Evolutionary conservation across 768 basidiomycete species (phyloP), one percentile per base, ranked within the genome.

Genomic region (Trametes cingulata): DNA sequence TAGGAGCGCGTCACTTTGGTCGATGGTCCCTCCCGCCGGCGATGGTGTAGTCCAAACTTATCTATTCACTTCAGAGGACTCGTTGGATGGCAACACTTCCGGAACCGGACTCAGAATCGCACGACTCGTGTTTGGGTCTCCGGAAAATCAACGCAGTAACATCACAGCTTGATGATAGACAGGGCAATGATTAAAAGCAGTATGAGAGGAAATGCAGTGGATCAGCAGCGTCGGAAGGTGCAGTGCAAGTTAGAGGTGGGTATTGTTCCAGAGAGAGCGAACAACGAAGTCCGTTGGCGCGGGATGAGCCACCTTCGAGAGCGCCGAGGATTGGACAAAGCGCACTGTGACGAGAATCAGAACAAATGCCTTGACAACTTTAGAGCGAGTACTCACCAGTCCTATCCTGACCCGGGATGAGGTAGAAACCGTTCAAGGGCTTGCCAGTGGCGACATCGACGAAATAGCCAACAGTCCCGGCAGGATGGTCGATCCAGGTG

Each of bases 401-500:
- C 17, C 78, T 78, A 45, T 81, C 78, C 14, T 77, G 73, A 0
- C 82, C 81, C 2, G 84, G 84, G 29, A 84, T 63, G 9, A 85
- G 77, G 67, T 79, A 83, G 67, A 83, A 85, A 1, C 80, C 83
- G 56, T 85, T 85, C 12, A 73, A 70, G 0, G 81, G 79, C 8
- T 71, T 27, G 0, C 73, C 74, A 0, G 78, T 82, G 12, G 55
- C 52, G 19, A 63, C 67, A 60, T 84, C 82, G 40, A 79, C 69
- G 65, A 85, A 85, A 37, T 79, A 71, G 10, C 84, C 84, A 0
- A 84, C 72, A 0, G 81, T 85, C n/a, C 81, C 81, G 0, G 74
- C 71, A 0, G 83, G 83, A 67, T 85, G 83, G 52, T 85, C 84
- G 1, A 85, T 70, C 83, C 83, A 85, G 6, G 83, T 80, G 80